Conservation (phyloP, 2,329 filamentous ascomycete genomes). For the Ampelomyces quisqualis region DNA sequence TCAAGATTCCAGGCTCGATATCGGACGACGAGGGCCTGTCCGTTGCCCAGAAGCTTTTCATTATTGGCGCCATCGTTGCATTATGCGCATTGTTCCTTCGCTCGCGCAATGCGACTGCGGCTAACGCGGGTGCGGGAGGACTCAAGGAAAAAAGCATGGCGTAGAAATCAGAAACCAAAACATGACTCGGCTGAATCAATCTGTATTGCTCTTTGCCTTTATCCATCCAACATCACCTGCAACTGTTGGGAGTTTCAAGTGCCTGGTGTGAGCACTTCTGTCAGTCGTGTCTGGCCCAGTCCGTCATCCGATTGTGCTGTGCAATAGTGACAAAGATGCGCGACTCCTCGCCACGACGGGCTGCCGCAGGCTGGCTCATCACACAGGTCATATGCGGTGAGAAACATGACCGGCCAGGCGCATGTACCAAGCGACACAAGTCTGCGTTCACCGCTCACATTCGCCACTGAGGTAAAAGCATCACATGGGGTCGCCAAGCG, state of each 20-base stretch:
- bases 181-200: too few species aligned
- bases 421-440: neutral
- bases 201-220: too few species aligned
- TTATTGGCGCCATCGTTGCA: constrained; percentile 47
- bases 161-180: constrained; percentile 22
- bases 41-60: constrained; percentile 48
- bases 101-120: too few species aligned
- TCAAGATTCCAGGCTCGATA: constrained; percentile 20
- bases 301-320: too few species aligned
- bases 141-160: constrained; percentile 46
- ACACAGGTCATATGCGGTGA: constrained; percentile 3
- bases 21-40: constrained; percentile 43
- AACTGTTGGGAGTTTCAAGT: too few species aligned
- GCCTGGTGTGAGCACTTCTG: too few species aligned
- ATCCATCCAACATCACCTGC: neutral
- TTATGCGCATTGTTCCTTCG: constrained; percentile 46
- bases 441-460: constrained; percentile 13
- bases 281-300: too few species aligned
- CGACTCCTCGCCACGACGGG: neutral
- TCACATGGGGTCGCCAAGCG: too few species aligned
- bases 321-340: too few species aligned
- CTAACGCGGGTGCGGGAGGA: constrained; percentile 13
- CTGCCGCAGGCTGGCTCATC: neutral
- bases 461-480: constrained; percentile 18
- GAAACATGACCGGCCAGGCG: neutral